Evolutionary conservation across 257 asterid species (phyloP).

Genomic region (Solanum clarkiae): DNA sequence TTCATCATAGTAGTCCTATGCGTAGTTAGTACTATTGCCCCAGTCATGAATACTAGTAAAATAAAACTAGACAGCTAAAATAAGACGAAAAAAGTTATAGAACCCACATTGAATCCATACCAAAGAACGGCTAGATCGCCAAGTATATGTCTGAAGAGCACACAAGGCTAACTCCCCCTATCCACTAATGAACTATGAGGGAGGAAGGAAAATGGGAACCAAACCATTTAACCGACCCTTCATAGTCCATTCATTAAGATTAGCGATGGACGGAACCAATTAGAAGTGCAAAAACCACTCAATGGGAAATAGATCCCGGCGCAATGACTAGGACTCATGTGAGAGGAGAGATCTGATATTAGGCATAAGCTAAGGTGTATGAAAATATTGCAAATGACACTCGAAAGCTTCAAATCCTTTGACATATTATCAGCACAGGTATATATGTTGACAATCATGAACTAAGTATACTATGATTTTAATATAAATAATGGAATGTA

Average conservation of each 20-base stretch:
- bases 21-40: no score
- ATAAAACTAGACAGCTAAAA: no score
- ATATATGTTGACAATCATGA: neutral
- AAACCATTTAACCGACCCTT: neutral
- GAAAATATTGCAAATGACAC: neutral
- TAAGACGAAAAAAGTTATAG: no score
- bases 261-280: neutral
- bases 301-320: neutral
- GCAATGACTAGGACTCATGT: neutral
- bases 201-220: neutral
- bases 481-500: neutral
- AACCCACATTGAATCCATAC: no score
- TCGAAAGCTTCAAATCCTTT: neutral
- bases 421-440: neutral
- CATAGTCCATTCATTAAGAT: neutral
- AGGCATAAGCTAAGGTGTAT: neutral
- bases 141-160: no score
- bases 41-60: no score
- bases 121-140: no score
- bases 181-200: neutral
- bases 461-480: neutral
- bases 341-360: neutral
- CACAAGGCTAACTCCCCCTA: no score
- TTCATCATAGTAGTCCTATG: no score
- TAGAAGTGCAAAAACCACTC: neutral